Evolutionary conservation across 208 protist genomes (phyloP).

Genomic region (Trypanosoma theileri): DNA sequence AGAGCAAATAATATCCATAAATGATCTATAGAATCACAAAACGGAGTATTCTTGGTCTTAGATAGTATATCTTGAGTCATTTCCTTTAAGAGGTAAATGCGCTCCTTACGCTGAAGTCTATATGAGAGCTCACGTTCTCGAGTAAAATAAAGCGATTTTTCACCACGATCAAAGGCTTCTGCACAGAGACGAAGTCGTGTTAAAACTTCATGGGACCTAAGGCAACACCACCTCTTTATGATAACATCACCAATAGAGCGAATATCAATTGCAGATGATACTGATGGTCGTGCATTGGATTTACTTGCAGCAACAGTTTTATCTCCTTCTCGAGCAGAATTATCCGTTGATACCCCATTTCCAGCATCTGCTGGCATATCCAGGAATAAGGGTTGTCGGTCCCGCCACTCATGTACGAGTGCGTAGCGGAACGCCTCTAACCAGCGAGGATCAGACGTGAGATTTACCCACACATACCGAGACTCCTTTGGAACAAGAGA

Average conservation of each 20-base stretch:
- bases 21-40: conserved; percentile 60
- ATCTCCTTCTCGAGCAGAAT: background rate
- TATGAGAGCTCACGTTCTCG: conserved; percentile 51
- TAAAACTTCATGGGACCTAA: conserved; percentile 62
- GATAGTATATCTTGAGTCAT: conserved; percentile 36
- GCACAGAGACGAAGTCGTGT: conserved; percentile 54
- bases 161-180: conserved; percentile 50
- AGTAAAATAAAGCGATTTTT: conserved; percentile 44
- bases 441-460: conserved; percentile 58
- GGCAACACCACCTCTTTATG: conserved; percentile 61
- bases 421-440: conserved; percentile 36
- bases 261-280: conserved; percentile 10
- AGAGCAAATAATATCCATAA: conserved; percentile 68
- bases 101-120: conserved; percentile 49
- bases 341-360: background rate
- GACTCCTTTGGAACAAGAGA: conserved; percentile 44
- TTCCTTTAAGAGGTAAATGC: conserved; percentile 39
- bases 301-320: background rate
- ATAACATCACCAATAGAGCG: conserved; percentile 63
- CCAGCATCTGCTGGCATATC: conserved; percentile 17
- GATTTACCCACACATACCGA: conserved; percentile 62
- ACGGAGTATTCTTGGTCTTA: conserved; percentile 29
- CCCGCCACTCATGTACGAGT: conserved; percentile 44
- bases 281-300: background rate
- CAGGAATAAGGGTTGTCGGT: conserved; percentile 18